Base-by-base conservation (phyloP, 768 basidiomycete species). In the Lanmaoa rubissima region DNA sequence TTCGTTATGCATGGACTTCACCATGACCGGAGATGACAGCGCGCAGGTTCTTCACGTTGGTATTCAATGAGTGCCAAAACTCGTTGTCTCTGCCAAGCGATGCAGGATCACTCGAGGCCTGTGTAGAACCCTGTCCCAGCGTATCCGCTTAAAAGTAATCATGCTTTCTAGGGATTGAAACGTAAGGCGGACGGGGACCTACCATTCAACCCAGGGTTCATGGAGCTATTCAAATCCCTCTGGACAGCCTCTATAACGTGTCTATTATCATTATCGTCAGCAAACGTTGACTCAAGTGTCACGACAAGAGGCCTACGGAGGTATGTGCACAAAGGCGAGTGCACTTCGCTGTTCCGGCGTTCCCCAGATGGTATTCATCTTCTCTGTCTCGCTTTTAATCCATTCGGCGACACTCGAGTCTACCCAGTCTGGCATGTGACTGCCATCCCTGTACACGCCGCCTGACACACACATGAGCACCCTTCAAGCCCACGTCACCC, bases 251-350 rank as follows among this genome's bases (percentile, higher is more conserved):
- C 72, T n/a, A 78, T 70, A 7, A 63, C 63, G 48, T 64, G 55
- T 34, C 61, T 58, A 28, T 42, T 34, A 6, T 24, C 5, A 28
- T 42, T 34, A 6, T 24, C 5, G 41, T 62, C 39, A 51, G 38
- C 38, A 49, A 42, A 42, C 5, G 21, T 19, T 21, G 11, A 28
- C 24, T 9, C 28, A 4, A 34, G 24, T 19, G 12, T 48, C n/a
- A 40, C 12, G 8, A 11, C n/a, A 43, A 55, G 32, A 24, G 16
- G 72, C 84, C 34, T 62, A 86, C 85, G 86, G 86, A 28, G 87
- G 88, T 51, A 90, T 89, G 64, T 90, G 88, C 35, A 89, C 86
- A 63, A 89, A 90, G 0, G 82, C 88, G 7, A 90, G 63, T 3
- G 85, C 82, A 41, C 79, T 82, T 44, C 86, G 71, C 2, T 64